Conservation (phyloP, 225 moss, liverwort and hornwort species). For the Pleurozium schreberi region DNA sequence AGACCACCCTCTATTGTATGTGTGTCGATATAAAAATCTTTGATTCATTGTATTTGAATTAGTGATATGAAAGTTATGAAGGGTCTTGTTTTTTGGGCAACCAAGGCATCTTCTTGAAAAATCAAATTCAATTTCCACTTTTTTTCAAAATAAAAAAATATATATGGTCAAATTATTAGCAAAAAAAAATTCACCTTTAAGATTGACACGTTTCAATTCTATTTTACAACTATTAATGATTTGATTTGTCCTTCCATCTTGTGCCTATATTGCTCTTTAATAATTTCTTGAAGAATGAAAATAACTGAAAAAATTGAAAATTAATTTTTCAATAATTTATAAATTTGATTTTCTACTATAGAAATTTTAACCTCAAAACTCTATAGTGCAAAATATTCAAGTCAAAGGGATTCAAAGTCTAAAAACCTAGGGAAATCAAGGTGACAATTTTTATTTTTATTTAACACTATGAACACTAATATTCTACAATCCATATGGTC, state of each 20-base stretch:
- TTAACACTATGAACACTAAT: neutral
- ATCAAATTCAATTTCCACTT: neutral
- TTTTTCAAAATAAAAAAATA: neutral
- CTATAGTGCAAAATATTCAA: neutral
- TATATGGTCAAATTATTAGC: neutral
- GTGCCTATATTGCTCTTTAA: neutral
- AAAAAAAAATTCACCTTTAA: neutral
- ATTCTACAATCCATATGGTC: neutral
- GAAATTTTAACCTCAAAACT: neutral
- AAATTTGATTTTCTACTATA: rapidly evolving
- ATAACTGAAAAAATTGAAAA: rapidly evolving
- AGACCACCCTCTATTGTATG: rapidly evolving
- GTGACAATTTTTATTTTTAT: too few relatives aligned
- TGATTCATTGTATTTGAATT: neutral
- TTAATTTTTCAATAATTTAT: neutral
- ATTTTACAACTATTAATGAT: neutral
- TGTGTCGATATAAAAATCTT: rapidly evolving
- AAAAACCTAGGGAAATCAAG: neutral
- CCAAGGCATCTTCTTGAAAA: neutral
- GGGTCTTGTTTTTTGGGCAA: neutral
- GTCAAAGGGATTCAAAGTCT: neutral
- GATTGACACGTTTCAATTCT: neutral
- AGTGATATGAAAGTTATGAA: neutral
- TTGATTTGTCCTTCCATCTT: neutral
- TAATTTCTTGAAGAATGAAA: neutral